Evolutionary conservation across 495 filamentous ascomycete species (phyloP), one percentile per base, ranked within the genome.

Genomic region (Cercophora scortea): DNA sequence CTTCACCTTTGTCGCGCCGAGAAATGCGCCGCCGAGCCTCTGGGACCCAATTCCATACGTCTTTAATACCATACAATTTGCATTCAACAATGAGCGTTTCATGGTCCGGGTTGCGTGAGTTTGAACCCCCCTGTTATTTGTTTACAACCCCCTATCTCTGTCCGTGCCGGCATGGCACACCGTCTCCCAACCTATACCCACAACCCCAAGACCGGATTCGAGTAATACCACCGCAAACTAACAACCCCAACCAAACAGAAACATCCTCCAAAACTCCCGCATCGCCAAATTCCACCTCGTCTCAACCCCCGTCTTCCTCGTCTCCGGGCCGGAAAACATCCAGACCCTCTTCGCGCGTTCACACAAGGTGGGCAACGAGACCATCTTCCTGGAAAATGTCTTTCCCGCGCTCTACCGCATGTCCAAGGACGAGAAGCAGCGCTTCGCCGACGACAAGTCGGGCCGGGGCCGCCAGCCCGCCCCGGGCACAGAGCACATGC

Each of bases 341-440:
- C 25, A 25, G 25, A 25, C 25, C 25, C 25, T 25, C 25, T 25
- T 25, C 25, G 25, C 25, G 25, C 25, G 25, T 5, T 25, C 25
- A 18, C 19, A 56, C 7, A 16, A 55, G 1, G 17, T 50, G 45
- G 33, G 51, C 42, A 12, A 25, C 35, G 46, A 45, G 42, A 45
- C 19, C 10, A 40, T 44, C 8, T 54, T 59, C 45, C 32, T 57
- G 7, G 53, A 42, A 19, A 59, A 51, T 36, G 50, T 62, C 32
- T n/a, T n/a, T 6, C 45, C 45, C 7, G 32, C 7, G 19, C 18
- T 19, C 8, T 25, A 7, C 6, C 45, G 16, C 11, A 12, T 13
- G 8, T 47, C 12, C 19, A 25, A 11, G 18, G 16, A 25, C 2
- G 25, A 25, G 5, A 25, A 25, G 25, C 25, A 25, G 25, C 25